phyloP scores from a whole-genome alignment of 2,329 filamentous ascomycete genomes.

The Magnaporthales sp. region DNA sequence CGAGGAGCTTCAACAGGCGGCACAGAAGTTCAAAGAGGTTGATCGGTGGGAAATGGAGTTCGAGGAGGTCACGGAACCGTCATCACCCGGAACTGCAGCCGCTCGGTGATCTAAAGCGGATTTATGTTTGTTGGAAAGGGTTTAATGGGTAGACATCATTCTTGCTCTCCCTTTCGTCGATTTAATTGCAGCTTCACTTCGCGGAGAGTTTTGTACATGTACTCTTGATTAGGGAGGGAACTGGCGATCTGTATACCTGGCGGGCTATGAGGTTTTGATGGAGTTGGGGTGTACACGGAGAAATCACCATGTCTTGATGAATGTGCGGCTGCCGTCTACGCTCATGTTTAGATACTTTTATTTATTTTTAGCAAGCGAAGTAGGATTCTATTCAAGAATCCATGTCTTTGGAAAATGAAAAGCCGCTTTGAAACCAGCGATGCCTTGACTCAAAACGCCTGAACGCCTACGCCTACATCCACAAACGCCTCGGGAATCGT shows the following conservation, averaged over 20 bases:
- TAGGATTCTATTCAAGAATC: background rate
- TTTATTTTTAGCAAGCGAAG: background rate
- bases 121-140: background rate
- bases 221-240: background rate
- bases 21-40: constrained; percentile 59
- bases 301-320: background rate
- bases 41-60: constrained; percentile 61
- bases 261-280: background rate
- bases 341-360: background rate
- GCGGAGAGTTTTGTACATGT: background rate
- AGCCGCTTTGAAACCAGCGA: background rate
- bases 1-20: constrained; percentile 48
- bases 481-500: background rate
- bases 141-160: background rate
- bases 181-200: background rate
- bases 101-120: constrained; percentile 2
- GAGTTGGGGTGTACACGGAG: background rate
- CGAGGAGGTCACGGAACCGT: constrained; percentile 51
- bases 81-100: constrained; percentile 40
- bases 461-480: background rate
- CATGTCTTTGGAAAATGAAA: background rate
- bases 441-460: background rate
- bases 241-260: background rate
- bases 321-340: background rate
- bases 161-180: background rate